Evolutionary conservation across 495 filamentous ascomycete genomes (phyloP).

Genomic region (Immersiella caudata): DNA sequence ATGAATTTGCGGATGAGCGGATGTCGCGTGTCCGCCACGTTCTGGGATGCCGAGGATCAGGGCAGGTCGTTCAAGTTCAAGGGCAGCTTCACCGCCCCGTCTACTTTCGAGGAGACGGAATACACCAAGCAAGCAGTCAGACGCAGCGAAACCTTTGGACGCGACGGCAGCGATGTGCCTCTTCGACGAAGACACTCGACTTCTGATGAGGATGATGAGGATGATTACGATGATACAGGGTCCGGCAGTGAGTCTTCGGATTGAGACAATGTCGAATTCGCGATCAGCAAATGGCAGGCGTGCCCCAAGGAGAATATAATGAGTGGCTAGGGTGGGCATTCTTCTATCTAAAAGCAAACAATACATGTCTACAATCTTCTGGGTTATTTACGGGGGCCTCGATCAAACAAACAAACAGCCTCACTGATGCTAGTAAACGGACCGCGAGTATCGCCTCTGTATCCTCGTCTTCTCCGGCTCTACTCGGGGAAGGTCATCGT

Average conservation of each 20-base stretch:
- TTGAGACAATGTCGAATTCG: background rate
- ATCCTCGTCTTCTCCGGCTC: conserved; percentile 6
- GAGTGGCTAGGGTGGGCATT: conserved; percentile 6
- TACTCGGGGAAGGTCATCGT: conserved; percentile 28
- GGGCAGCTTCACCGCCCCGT: background rate
- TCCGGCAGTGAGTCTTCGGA: background rate
- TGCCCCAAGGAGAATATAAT: background rate
- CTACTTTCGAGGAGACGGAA: background rate
- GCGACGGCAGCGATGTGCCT: background rate
- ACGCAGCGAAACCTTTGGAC: background rate
- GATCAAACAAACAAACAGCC: background rate
- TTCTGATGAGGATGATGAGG: background rate
- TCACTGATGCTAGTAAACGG: background rate
- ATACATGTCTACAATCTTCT: background rate
- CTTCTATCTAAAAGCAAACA: background rate
- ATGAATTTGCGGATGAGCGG: background rate
- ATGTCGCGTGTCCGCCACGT: background rate
- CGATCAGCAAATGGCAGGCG: background rate
- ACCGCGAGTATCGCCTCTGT: conserved; percentile 3
- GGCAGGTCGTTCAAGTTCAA: background rate
- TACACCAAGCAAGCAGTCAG: background rate
- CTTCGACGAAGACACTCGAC: background rate
- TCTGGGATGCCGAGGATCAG: background rate
- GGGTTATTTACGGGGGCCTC: too few species aligned
- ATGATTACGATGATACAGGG: background rate